phyloP scores from a whole-genome alignment of 2,329 filamentous ascomycete genomes.

The Neurospora sp. region DNA sequence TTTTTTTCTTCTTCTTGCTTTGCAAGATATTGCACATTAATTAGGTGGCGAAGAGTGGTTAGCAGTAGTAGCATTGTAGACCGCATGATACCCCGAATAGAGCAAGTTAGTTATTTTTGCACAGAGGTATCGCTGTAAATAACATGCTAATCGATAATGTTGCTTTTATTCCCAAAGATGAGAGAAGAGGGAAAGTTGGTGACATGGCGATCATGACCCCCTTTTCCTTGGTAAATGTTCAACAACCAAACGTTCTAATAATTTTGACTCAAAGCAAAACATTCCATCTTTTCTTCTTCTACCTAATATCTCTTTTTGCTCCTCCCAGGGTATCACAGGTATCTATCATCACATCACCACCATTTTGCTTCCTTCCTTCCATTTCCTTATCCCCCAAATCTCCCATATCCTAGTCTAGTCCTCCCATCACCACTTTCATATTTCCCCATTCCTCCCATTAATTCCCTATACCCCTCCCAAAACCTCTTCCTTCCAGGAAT shows the following conservation, averaged over 20 bases:
- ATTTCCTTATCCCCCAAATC: no score
- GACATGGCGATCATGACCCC: no score
- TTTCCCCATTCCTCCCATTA: no score
- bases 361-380: no score
- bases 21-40: not conserved
- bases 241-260: not conserved
- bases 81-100: not conserved
- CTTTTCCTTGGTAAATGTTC: no score
- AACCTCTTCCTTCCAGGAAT: no score
- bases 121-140: not conserved
- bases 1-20: not conserved
- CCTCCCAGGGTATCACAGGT: not conserved
- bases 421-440: no score
- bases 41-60: not conserved
- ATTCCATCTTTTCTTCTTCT: not conserved
- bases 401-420: no score
- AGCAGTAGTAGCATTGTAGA: not conserved
- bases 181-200: no score
- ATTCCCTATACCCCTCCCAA: no score
- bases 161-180: not conserved
- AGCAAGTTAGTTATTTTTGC: not conserved
- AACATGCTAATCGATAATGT: not conserved
- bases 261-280: not conserved
- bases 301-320: not conserved
- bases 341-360: not conserved